Percentiles rank a stretch among this genome's conserved stretches.
phyloP scores from a whole-genome alignment of 305 asterid species.

The Plantago rigida region DNA sequence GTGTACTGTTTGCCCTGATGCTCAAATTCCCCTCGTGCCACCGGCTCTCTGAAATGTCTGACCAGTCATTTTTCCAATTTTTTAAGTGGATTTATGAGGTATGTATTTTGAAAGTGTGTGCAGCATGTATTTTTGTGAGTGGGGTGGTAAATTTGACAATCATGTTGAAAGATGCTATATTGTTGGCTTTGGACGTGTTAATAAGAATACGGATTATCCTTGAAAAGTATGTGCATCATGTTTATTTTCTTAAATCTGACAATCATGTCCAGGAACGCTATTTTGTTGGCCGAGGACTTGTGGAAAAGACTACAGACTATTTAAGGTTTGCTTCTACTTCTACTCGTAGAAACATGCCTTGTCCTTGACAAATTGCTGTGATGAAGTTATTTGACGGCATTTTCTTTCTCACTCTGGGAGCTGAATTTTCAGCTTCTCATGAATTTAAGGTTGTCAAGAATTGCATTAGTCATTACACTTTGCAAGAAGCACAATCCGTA shows the following conservation, averaged over 20 bases:
- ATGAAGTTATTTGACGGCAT: not conserved
- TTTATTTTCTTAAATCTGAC: slow-evolving; percentile 20
- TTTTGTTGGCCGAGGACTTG: slow-evolving; percentile 99
- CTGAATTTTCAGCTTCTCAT: not conserved
- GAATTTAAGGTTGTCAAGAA: not conserved
- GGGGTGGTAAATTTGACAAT: slow-evolving; percentile 21
- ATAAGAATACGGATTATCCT: slow-evolving; percentile 59
- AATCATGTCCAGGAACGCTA: slow-evolving; percentile 67
- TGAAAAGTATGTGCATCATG: slow-evolving; percentile 11
- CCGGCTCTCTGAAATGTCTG: slow-evolving; percentile 75
- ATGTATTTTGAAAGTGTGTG: slow-evolving; percentile 17
- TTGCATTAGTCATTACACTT: not conserved
- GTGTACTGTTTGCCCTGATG: slow-evolving; percentile 59
- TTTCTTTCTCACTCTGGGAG: not conserved
- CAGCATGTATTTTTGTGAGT: slow-evolving; percentile 3
- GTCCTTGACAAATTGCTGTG: slow-evolving; percentile 11
- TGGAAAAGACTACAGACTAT: slow-evolving; percentile 75
- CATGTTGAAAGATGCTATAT: slow-evolving; percentile 67
- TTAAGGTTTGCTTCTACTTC: slow-evolving; percentile 46
- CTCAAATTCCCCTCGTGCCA: slow-evolving; percentile 80
- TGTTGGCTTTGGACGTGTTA: slow-evolving; percentile 84
- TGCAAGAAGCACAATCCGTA: not conserved
- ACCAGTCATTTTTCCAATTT: slow-evolving; percentile 86
- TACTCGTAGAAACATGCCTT: slow-evolving; percentile 16
- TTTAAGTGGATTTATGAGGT: slow-evolving; percentile 99